Percentiles rank a stretch among this genome's conserved stretches.
Evolutionary conservation across 176 grass and related monocot species (phyloP).

Genomic region (Areca catechu): DNA sequence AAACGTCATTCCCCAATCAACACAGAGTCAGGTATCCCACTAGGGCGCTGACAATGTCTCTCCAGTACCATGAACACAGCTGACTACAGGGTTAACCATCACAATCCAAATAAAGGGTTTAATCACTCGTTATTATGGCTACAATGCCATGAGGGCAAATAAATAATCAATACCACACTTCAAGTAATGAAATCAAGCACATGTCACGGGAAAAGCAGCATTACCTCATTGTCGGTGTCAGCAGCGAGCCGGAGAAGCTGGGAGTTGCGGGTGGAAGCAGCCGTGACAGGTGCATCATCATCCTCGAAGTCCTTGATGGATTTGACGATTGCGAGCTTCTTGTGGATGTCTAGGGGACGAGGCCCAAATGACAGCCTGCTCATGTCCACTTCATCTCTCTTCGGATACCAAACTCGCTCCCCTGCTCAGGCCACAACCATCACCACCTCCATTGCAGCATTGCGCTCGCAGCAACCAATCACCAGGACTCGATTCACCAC

Average conservation of each 20-base stretch:
- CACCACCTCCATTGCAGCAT: background rate
- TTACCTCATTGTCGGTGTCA: slow-evolving; percentile 19
- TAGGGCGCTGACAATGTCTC: no score
- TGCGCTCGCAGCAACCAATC: background rate
- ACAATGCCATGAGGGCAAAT: no score
- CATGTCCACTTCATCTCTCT: slow-evolving; percentile 73
- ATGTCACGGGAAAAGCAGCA: background rate
- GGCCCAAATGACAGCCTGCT: slow-evolving; percentile 31
- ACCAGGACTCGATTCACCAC: background rate
- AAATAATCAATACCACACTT: no score
- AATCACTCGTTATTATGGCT: no score
- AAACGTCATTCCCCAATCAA: no score
- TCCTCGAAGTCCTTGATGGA: background rate
- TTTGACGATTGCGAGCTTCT: background rate
- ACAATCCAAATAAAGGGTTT: no score
- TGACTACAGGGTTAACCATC: no score
- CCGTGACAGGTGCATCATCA: background rate
- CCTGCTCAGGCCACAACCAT: background rate
- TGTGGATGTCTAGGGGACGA: background rate
- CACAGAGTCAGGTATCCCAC: no score
- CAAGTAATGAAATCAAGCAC: no score
- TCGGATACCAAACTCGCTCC: slow-evolving; percentile 3
- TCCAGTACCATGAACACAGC: no score
- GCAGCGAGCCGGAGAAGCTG: slow-evolving; percentile 8
- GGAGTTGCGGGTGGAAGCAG: background rate